Evolutionary conservation across 768 basidiomycete genomes (phyloP).

Genomic region (Strobilomyces echinocephalus): DNA sequence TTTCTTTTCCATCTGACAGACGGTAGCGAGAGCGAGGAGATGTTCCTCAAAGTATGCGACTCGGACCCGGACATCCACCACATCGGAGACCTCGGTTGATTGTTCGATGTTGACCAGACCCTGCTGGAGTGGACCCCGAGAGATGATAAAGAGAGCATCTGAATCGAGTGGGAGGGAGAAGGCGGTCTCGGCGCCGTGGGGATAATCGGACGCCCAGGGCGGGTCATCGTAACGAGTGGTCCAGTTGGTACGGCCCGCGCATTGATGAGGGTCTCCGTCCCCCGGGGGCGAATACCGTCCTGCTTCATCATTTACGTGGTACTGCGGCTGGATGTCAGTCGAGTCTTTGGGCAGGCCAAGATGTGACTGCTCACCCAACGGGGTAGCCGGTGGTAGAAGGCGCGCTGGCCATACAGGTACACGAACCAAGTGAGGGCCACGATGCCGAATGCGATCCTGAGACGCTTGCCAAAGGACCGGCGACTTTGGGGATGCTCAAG

Average conservation of each 20-base stretch:
- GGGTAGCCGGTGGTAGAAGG: not conserved
- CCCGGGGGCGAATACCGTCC: not conserved
- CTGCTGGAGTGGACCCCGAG: slow-evolving; percentile 26
- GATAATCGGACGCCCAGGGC: slow-evolving; percentile 17
- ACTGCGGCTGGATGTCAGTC: slow-evolving; percentile 8
- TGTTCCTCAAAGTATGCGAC: slow-evolving; percentile 19
- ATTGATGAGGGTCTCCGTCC: slow-evolving; percentile 10
- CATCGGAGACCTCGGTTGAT: slow-evolving; percentile 26
- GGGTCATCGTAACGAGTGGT: slow-evolving; percentile 23
- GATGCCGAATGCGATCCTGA: slow-evolving; percentile 3
- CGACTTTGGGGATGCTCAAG: not conserved
- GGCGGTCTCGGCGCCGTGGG: slow-evolving; percentile 22
- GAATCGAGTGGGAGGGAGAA: slow-evolving; percentile 30
- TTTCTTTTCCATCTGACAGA: slow-evolving; percentile 28
- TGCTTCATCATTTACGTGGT: not conserved
- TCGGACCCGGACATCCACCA: slow-evolving; percentile 27
- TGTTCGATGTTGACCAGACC: slow-evolving; percentile 29
- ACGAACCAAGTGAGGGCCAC: slow-evolving; percentile 13
- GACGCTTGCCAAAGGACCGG: slow-evolving; percentile 9
- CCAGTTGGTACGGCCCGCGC: slow-evolving; percentile 19
- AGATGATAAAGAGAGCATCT: slow-evolving; percentile 28
- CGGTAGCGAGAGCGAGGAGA: slow-evolving; percentile 20
- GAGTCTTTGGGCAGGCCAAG: not conserved
- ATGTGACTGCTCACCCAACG: slow-evolving; percentile 6
- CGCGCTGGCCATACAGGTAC: slow-evolving; percentile 4